Conservation (phyloP, 2,329 filamentous ascomycete genomes). For the Alternaria sp. region DNA sequence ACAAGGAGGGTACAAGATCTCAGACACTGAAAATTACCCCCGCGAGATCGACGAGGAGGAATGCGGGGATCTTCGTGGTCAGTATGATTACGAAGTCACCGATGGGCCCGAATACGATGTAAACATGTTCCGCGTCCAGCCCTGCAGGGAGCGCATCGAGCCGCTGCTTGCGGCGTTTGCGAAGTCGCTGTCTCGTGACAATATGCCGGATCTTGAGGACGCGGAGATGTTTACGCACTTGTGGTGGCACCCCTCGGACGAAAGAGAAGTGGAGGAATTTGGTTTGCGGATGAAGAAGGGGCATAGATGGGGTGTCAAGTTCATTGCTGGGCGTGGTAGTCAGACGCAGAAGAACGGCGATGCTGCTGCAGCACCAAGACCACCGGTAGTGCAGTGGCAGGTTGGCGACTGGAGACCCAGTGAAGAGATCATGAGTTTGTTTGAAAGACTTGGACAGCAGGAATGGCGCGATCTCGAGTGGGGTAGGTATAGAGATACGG, state of each 20-base stretch:
- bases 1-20: slow-evolving; percentile 20
- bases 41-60: slow-evolving; percentile 7
- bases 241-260: slow-evolving; percentile 10
- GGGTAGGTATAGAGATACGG: slow-evolving; percentile 3
- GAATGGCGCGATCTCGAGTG: slow-evolving; percentile 16
- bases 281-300: slow-evolving; percentile 11
- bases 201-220: slow-evolving; percentile 16
- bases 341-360: background rate
- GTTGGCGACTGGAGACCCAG: slow-evolving; percentile 19
- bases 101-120: slow-evolving; percentile 9
- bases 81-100: background rate
- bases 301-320: slow-evolving; percentile 18
- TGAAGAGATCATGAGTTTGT: slow-evolving; percentile 11
- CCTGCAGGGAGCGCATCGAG: slow-evolving; percentile 19
- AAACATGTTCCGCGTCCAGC: slow-evolving; percentile 15
- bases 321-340: slow-evolving; percentile 10
- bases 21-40: slow-evolving; percentile 14
- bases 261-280: slow-evolving; percentile 6
- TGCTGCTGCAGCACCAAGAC: slow-evolving; percentile 1
- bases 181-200: slow-evolving; percentile 8
- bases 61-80: background rate
- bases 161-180: slow-evolving; percentile 18
- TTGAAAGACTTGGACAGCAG: slow-evolving; percentile 15
- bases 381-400: slow-evolving; percentile 19
- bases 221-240: slow-evolving; percentile 18